Percentiles rank a stretch among this genome's conserved stretches.
Conservation (phyloP, 495 filamentous ascomycete species). For the Rostrohypoxylon terebratum region DNA sequence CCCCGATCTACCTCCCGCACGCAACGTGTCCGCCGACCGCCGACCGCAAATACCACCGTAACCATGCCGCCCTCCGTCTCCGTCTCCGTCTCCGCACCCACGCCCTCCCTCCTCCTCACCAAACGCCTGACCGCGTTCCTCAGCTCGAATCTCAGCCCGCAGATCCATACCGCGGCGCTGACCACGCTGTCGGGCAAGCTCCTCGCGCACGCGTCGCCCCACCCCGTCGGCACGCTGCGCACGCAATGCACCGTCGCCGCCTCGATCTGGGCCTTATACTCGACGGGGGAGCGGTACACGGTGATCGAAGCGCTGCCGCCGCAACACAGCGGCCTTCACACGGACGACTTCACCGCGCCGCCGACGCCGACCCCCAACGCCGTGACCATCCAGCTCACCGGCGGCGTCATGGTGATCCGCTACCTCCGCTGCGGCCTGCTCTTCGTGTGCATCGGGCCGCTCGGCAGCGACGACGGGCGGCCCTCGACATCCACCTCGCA, state of each 20-base stretch:
- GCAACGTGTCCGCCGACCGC: neutral
- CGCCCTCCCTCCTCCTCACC: constrained; percentile 61
- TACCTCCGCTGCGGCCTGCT: constrained; percentile 62
- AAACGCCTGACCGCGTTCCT: constrained; percentile 63
- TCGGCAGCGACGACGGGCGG: constrained; percentile 7
- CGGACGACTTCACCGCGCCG: neutral
- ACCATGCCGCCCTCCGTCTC: constrained; percentile 43
- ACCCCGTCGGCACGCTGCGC: constrained; percentile 57
- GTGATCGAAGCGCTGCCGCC: constrained; percentile 36
- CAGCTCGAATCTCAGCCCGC: constrained; percentile 58
- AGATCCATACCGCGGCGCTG: constrained; percentile 57
- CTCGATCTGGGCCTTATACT: constrained; percentile 58
- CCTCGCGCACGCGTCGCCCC: constrained; percentile 59
- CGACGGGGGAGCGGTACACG: constrained; percentile 32
- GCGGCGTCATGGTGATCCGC: constrained; percentile 61
- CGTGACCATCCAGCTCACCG: constrained; percentile 62
- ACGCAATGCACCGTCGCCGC: constrained; percentile 63
- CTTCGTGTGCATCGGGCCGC: constrained; percentile 65
- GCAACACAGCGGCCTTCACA: neutral
- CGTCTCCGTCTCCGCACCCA: constrained; percentile 44
- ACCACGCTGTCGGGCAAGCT: constrained; percentile 62
- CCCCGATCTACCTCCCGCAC: neutral
- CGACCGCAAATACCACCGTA: constrained; percentile 10
- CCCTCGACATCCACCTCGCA: neutral
- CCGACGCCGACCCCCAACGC: constrained; percentile 43